Percentiles rank a stretch among this genome's conserved stretches.
phyloP scores from a whole-genome alignment of 495 filamentous ascomycete genomes.

The Aspergillus cavernicola region DNA sequence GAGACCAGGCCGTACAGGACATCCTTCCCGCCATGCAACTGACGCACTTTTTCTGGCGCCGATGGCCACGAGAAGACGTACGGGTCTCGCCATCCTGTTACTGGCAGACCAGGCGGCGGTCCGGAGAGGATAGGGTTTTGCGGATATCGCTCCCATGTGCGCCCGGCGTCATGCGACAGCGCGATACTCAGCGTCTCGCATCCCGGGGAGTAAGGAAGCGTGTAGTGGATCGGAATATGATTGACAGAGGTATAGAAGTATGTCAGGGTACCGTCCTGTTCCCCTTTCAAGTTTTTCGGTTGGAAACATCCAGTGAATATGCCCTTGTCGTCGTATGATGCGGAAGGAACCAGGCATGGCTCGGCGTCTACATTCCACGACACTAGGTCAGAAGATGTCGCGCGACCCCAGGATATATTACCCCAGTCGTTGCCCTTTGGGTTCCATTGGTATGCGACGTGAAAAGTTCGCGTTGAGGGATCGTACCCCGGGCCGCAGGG shows the following conservation, averaged over 20 bases:
- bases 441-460: conserved; percentile 48
- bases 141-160: conserved; percentile 45
- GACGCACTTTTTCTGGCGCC: conserved; percentile 16
- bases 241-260: conserved; percentile 52
- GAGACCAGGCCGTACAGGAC: conserved; percentile 42
- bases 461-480: conserved; percentile 37
- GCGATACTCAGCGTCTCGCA: conserved; percentile 51
- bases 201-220: conserved; percentile 41
- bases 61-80: conserved; percentile 43
- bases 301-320: conserved; percentile 52
- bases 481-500: conserved; percentile 55
- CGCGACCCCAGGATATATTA: conserved; percentile 44
- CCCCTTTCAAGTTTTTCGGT: conserved; percentile 38
- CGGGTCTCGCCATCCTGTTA: conserved; percentile 57
- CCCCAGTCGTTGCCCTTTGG: conserved; percentile 43
- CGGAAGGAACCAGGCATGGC: conserved; percentile 31
- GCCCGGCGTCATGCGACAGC: conserved; percentile 44
- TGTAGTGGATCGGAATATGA: conserved; percentile 48
- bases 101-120: conserved; percentile 40
- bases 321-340: conserved; percentile 47
- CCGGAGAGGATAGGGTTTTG: conserved; percentile 48
- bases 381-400: conserved; percentile 38
- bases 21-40: conserved; percentile 23
- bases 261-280: conserved; percentile 36
- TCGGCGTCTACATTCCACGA: conserved; percentile 36